phyloP scores from a whole-genome alignment of 768 basidiomycete genomes.

The Trametes maxima region DNA sequence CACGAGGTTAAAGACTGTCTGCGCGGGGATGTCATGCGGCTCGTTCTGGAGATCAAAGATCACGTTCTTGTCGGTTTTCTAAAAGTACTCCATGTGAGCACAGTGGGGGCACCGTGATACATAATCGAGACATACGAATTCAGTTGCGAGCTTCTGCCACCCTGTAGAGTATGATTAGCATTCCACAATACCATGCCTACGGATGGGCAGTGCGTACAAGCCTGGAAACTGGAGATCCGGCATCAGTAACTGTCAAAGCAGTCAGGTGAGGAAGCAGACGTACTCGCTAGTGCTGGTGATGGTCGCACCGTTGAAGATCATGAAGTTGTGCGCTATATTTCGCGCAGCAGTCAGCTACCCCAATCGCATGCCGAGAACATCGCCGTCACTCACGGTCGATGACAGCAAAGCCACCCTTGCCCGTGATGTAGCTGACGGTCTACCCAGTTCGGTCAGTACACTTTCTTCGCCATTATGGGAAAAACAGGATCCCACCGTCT shows the following conservation, averaged over 20 bases:
- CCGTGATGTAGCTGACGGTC: constrained; percentile 63
- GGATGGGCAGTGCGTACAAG: constrained; percentile 39
- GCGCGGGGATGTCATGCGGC: constrained; percentile 58
- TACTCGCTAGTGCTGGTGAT: constrained; percentile 53
- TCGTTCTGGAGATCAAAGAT: constrained; percentile 73
- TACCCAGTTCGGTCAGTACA: constrained; percentile 20
- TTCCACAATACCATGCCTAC: background rate
- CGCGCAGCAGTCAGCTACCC: constrained; percentile 5
- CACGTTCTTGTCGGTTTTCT: constrained; percentile 47
- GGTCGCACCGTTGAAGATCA: constrained; percentile 56
- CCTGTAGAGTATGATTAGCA: constrained; percentile 34
- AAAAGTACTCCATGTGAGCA: background rate
- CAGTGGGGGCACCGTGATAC: background rate
- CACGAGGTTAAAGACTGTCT: constrained; percentile 53
- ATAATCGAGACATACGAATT: constrained; percentile 46
- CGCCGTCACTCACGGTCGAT: constrained; percentile 50
- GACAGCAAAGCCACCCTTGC: constrained; percentile 57
- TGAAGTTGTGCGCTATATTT: constrained; percentile 57
- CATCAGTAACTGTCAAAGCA: background rate
- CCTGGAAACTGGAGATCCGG: constrained; percentile 44
- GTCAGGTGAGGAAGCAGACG: constrained; percentile 26
- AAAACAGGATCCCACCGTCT: constrained; percentile 38
- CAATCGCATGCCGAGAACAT: no score
- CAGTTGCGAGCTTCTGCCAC: constrained; percentile 58
- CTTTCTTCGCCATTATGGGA: background rate